Evolutionary conservation across 2,329 filamentous ascomycete species (phyloP), one percentile per base, ranked within the genome.

Genomic region (Arthrobotrys musiformis): DNA sequence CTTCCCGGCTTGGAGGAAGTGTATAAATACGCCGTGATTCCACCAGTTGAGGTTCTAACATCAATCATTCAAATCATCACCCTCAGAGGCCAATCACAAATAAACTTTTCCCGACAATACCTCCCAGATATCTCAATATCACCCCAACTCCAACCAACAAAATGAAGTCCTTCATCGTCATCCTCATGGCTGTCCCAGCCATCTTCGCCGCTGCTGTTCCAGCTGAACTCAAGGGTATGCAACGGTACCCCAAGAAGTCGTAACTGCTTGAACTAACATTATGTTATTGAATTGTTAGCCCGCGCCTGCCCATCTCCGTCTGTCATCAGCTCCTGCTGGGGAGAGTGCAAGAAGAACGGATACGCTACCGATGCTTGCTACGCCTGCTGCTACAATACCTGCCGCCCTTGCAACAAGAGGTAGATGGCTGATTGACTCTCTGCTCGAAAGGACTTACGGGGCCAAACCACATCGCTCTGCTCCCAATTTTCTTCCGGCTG

Each of bases 121-220:
- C n/a, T n/a, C 7, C 33, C 19, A 5, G 48, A 33, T n/a, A 50
- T 4, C 22, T 26, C 24, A 28, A 50, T 50, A 50, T 15, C n/a
- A 15, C 8, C n/a, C 22, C 17, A 19, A 4, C 9, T 19, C 4
- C 40, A 42, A 17, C 42, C 37, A 19, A 46, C 17, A 70, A 72
- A 70, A 70, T 72, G 68, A 72, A 72, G 68, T 40, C 66, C 28
- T 72, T 72, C 37, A 46, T 64, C 68, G 35, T 72, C 24, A 56
- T 72, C 46, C 58, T 72, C 46, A 44, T 30, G 22, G 46, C 58
- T 15, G 7, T 58, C 15, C 68, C 56, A 50, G 46, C 68, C 24
- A 72, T 72, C 46, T 48, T 72, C n/a, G 68, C 68, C 13, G 58
- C 58, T 35, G 58, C 68, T 13, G 68, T 72, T 64, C 67, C 67